These are phyloP conservation scores for Penicillium verhagenii DNA, from an alignment of 495 filamentous ascomycete species.

Conservation along the genomic window DNA sequence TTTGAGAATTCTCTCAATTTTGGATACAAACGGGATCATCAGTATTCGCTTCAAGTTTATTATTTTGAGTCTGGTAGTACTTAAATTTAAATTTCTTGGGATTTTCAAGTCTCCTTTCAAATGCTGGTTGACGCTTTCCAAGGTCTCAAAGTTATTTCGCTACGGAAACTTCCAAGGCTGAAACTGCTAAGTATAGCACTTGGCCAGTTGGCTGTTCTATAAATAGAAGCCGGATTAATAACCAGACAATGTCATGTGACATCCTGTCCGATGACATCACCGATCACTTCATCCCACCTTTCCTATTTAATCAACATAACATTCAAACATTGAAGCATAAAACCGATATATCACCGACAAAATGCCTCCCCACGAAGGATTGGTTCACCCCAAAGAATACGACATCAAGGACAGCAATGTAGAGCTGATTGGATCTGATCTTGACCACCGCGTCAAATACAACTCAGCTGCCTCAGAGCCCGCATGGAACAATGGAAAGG, in stretches of 20 bases:
- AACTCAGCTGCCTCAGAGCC: constrained; percentile 59
- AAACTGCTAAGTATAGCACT: no score
- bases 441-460: constrained; percentile 65
- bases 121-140: no score
- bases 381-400: constrained; percentile 58
- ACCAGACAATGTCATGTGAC: neutral
- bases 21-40: neutral
- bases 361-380: constrained; percentile 57
- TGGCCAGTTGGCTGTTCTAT: no score
- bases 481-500: constrained; percentile 55
- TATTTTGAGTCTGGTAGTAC: no score
- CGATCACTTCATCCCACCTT: neutral
- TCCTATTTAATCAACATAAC: neutral
- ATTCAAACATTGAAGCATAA: neutral
- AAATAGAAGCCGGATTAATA: neutral
- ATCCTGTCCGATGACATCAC: neutral
- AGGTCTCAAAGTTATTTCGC: no score
- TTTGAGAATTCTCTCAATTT: neutral
- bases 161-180: no score
- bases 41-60: neutral
- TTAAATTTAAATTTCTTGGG: no score
- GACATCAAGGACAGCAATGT: constrained; percentile 64
- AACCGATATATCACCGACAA: constrained; percentile 8
- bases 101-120: no score
- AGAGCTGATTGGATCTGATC: constrained; percentile 54